Base-by-base conservation (phyloP, 129 eudicot genomes). In the Lactuca saligna region DNA sequence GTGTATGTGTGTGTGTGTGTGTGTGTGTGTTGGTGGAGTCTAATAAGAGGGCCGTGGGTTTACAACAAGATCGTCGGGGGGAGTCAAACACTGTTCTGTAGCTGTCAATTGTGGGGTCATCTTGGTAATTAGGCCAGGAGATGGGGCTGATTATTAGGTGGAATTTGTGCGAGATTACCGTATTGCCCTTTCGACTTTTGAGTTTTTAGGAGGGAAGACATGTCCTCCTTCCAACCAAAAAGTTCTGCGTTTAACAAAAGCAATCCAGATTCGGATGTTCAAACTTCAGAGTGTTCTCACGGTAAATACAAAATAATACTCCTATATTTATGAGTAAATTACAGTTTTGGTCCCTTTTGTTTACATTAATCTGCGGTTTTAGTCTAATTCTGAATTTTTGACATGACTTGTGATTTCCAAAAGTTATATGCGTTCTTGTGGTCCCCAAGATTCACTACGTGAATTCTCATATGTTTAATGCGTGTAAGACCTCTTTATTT, bases 81-180 rank as follows among this genome's bases (percentile, higher is more conserved):
- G 63, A 67, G 80, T 75, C 80, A 76, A 69, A 76, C 59, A 68
- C 70, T 68, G 80, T 61, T 76, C 70, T 69, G 70, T 76, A 69
- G 80, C 80, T 68, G 75, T 76, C 80, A 69, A 38, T 61, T 61
- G 56, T 51, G 69, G 64, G 75, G 80, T 51, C 62, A 17, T 61
- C 0, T 38, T 61, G 38, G 80, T 68, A 68, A 76, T 61, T 68
- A 39, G 32, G 56, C 51, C 25, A 31, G 38, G 41, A 34, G 9
- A 31, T 16, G 48, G 6, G 71, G 63, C 32, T 64, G 48, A 15
- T 54, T 64, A 54, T 57, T 53, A 66, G 49, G 17, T 32, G 51
- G 35, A 34, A 11, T 49, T 56, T 63, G 41, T 15, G 48, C 8
- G 17, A 39, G 5, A 49, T 67, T 66, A 75, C 79, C 8, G 20